A percentile compares a stretch with the other conserved stretches of the same genome.
Evolutionary conservation across 2,329 filamentous ascomycete species (phyloP).

Genomic region (Nigrospora oryzae): DNA sequence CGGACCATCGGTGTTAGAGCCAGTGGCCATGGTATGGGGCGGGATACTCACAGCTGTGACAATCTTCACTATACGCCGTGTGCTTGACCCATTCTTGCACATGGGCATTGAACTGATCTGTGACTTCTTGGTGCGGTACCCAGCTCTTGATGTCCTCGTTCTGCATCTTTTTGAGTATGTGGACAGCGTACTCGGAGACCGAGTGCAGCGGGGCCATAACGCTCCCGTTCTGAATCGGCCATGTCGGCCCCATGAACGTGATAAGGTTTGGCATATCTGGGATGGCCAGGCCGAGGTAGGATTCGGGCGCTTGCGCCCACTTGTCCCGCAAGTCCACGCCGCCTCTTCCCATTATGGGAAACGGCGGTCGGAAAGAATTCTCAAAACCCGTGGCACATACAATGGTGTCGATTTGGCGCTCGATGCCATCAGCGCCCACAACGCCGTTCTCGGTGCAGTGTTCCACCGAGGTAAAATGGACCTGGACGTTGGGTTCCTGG

Average conservation of each 20-base stretch:
- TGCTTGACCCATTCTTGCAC: conserved; percentile 14
- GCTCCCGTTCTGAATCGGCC: conserved; percentile 9
- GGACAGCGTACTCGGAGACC: conserved; percentile 6
- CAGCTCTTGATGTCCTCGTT: conserved; percentile 7
- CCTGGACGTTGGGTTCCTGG: conserved; percentile 12
- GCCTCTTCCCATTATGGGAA: conserved; percentile 36
- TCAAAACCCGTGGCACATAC: conserved; percentile 24
- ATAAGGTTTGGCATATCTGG: conserved; percentile 50
- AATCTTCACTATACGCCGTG: conserved; percentile 13
- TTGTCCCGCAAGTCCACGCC: conserved; percentile 37
- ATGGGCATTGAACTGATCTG: conserved; percentile 17
- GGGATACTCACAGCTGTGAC: conserved; percentile 8
- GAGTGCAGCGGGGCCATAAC: conserved; percentile 1
- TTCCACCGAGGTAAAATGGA: not conserved
- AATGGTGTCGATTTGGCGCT: conserved; percentile 19
- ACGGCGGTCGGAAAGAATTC: conserved; percentile 10
- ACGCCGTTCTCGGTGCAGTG: conserved; percentile 10
- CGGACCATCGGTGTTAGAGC: not conserved
- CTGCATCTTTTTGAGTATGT: conserved; percentile 7
- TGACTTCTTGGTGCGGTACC: conserved; percentile 8
- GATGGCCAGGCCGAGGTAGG: conserved; percentile 44
- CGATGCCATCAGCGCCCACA: conserved; percentile 12
- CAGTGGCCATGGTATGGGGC: not conserved
- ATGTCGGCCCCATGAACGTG: conserved; percentile 34
- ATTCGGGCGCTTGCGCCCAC: conserved; percentile 42